A percentile compares a stretch with the other conserved stretches of the same genome.
phyloP scores from a whole-genome alignment of 805 yeast species.

The Saturnispora sanitii region DNA sequence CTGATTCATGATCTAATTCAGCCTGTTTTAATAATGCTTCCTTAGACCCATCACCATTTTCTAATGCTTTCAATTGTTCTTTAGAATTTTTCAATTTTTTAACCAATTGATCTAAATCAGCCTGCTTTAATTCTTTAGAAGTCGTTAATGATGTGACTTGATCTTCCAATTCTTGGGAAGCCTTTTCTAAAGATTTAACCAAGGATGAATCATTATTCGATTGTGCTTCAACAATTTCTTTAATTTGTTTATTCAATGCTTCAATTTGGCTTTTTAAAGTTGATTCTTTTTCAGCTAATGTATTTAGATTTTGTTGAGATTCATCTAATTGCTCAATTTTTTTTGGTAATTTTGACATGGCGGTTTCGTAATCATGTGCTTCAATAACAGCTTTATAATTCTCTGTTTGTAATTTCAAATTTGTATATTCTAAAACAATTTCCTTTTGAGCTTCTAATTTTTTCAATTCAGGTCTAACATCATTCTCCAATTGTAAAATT shows the following conservation, averaged over 20 bases:
- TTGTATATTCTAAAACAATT: conserved; percentile 76
- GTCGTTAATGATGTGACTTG: conserved; percentile 62
- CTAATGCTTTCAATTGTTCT: conserved; percentile 15
- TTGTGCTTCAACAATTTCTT: conserved; percentile 40
- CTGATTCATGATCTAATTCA: conserved; percentile 35
- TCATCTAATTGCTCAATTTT: conserved; percentile 3
- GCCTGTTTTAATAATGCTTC: conserved; percentile 29
- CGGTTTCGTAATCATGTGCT: conserved; percentile 22
- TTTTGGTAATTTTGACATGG: conserved; percentile 17
- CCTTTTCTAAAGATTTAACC: conserved; percentile 47
- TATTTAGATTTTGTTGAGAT: conserved; percentile 10
- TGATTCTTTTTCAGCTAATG: conserved; percentile 33
- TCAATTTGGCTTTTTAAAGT: conserved; percentile 36
- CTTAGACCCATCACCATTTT: not conserved
- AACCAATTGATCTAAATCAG: conserved; percentile 26
- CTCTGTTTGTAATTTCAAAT: conserved; percentile 21
- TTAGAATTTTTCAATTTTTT: conserved; percentile 15
- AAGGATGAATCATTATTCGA: conserved; percentile 50
- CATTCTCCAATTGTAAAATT: conserved; percentile 62
- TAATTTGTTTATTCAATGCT: conserved; percentile 44
- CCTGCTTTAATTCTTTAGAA: conserved; percentile 35
- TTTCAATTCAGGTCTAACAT: conserved; percentile 86
- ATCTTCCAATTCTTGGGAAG: conserved; percentile 49
- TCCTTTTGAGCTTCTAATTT: conserved; percentile 74
- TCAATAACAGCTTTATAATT: conserved; percentile 7